Percentiles rank a stretch among this genome's conserved stretches.
Conservation (phyloP, 2,329 filamentous ascomycete genomes). For the Plenodomus tracheiphilus region DNA sequence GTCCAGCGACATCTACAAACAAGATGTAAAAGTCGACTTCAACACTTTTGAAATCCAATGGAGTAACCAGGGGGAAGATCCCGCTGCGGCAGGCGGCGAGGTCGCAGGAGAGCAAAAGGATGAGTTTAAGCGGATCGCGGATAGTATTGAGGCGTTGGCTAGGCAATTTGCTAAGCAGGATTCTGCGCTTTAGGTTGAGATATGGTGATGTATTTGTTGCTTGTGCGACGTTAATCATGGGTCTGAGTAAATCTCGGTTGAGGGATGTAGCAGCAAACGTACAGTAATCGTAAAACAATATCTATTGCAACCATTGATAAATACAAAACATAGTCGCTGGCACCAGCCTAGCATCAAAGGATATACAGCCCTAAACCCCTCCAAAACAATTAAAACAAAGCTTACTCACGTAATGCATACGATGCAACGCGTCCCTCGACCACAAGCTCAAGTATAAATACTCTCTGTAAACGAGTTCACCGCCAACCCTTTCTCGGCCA, state of each 20-base stretch:
- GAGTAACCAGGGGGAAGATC: constrained; percentile 46
- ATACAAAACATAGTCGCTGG: background rate
- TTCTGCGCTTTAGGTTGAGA: constrained; percentile 39
- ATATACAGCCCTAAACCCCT: background rate
- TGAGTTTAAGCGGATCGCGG: constrained; percentile 48
- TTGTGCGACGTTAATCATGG: too few relatives aligned
- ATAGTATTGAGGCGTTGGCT: constrained; percentile 48
- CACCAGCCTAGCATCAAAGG: background rate
- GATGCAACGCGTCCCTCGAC: too few relatives aligned
- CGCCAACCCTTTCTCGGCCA: constrained; percentile 87
- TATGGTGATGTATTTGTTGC: too few relatives aligned
- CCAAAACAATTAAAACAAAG: too few relatives aligned
- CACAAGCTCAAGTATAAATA: constrained; percentile 71
- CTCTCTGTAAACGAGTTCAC: constrained; percentile 87
- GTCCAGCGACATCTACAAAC: constrained; percentile 46
- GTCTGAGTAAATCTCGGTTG: too few relatives aligned
- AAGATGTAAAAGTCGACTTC: constrained; percentile 46
- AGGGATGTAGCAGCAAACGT: background rate
- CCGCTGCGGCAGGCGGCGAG: constrained; percentile 36
- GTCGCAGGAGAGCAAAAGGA: constrained; percentile 48
- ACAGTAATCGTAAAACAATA: background rate
- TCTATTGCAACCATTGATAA: background rate
- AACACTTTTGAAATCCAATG: constrained; percentile 50
- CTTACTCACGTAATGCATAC: too few relatives aligned
- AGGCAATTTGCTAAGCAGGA: constrained; percentile 49